These are phyloP conservation scores for Diaporthe australafricana DNA, from an alignment of 2,329 filamentous ascomycete species.

Conservation along the genomic window DNA sequence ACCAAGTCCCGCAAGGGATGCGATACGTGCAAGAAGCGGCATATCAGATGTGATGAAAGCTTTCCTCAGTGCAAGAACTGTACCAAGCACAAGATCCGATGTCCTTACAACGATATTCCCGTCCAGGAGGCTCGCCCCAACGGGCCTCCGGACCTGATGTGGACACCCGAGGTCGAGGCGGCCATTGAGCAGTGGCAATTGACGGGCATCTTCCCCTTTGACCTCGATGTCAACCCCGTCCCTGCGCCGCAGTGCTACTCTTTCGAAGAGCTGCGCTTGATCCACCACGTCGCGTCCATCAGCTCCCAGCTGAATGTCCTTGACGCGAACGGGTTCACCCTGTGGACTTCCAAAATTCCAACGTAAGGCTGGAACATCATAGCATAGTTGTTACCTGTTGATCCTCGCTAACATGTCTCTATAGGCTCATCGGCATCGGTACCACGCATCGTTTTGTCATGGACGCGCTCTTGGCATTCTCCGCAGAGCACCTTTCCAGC, in stretches of 20 bases:
- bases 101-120: constrained; percentile 94
- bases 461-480: constrained; percentile 91
- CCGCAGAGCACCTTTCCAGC: constrained; percentile 94
- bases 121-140: constrained; percentile 72
- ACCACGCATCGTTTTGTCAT: constrained; percentile 89
- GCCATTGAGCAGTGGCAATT: constrained; percentile 86
- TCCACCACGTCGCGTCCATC: constrained; percentile 90
- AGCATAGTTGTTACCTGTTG: constrained; percentile 32
- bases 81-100: constrained; percentile 98
- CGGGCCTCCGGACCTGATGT: constrained; percentile 78
- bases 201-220: constrained; percentile 87
- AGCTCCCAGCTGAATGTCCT: constrained; percentile 84
- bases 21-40: constrained; percentile 96
- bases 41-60: constrained; percentile 97
- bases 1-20: constrained; percentile 99
- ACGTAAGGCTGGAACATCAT: constrained; percentile 69
- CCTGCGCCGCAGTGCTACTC: constrained; percentile 80
- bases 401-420: constrained; percentile 40
- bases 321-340: constrained; percentile 84
- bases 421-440: constrained; percentile 87
- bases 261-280: constrained; percentile 83
- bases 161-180: constrained; percentile 86
- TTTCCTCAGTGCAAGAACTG: constrained; percentile 99
- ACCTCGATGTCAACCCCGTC: constrained; percentile 80
- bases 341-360: constrained; percentile 94